Evolutionary conservation across 2,329 filamentous ascomycete genomes (phyloP).

Genomic region (Botrytis porri): DNA sequence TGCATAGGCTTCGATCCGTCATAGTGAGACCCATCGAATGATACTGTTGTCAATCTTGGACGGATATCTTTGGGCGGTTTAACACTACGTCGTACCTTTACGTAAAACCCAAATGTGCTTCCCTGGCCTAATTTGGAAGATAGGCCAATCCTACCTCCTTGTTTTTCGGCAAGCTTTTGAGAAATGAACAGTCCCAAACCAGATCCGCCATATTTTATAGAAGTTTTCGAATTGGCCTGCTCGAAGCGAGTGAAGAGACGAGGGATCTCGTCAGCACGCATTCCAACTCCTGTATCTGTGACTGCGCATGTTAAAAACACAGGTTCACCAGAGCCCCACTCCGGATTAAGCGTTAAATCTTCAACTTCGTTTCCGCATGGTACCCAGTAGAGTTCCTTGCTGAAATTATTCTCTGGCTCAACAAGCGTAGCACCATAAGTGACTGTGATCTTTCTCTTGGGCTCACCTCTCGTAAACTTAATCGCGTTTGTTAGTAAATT

Average conservation of each 20-base stretch:
- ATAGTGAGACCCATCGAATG: conserved; percentile 19
- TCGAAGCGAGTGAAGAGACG: conserved; percentile 77
- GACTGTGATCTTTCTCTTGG: conserved; percentile 53
- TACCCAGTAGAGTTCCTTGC: conserved; percentile 27
- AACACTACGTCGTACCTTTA: conserved; percentile 49
- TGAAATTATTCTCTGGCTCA: conserved; percentile 25
- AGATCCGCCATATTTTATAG: conserved; percentile 73
- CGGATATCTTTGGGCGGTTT: background rate
- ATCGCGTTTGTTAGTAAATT: conserved; percentile 80
- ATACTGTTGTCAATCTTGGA: background rate
- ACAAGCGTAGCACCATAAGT: conserved; percentile 29
- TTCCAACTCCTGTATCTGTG: conserved; percentile 71
- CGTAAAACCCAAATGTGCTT: conserved; percentile 73
- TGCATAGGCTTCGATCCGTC: conserved; percentile 53
- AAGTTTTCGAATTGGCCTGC: conserved; percentile 71
- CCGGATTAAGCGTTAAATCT: conserved; percentile 27
- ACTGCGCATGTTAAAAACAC: conserved; percentile 72
- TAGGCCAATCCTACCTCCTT: conserved; percentile 72
- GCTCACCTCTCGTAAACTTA: conserved; percentile 71
- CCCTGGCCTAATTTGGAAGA: conserved; percentile 64
- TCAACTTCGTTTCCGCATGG: conserved; percentile 24
- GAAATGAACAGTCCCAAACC: conserved; percentile 79
- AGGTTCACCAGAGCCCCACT: conserved; percentile 44
- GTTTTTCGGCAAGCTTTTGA: conserved; percentile 71
- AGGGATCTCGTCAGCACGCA: conserved; percentile 67